Evolutionary conservation across 306 rosid species (phyloP).

Genomic region (Cucurbita argyrosperma): DNA sequence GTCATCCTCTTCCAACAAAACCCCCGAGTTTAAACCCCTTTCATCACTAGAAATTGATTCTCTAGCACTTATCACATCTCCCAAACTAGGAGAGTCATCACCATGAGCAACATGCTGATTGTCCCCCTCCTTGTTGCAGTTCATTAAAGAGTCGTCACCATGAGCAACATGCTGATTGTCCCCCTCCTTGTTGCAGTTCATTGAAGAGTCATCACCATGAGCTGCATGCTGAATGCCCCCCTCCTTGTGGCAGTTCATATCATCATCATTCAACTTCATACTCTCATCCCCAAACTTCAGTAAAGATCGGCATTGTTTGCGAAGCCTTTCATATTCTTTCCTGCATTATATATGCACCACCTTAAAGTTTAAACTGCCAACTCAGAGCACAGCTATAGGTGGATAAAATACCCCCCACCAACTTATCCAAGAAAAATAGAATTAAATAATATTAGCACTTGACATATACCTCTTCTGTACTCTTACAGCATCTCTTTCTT

Average conservation of each 20-base stretch:
- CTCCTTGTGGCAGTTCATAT: slow-evolving; percentile 13
- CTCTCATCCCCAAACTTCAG: slow-evolving; percentile 42
- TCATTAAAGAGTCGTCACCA: slow-evolving; percentile 46
- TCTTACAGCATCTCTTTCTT: slow-evolving; percentile 55
- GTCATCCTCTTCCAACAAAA: slow-evolving; percentile 55
- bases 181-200: slow-evolving; percentile 21
- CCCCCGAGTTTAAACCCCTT: slow-evolving; percentile 32
- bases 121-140: slow-evolving; percentile 30
- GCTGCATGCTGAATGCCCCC: no score
- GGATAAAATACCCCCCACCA: neutral
- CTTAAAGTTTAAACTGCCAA: neutral
- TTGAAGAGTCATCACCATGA: no score
- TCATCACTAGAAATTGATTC: slow-evolving; percentile 88
- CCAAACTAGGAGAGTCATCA: slow-evolving; percentile 80
- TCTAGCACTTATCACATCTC: slow-evolving; percentile 75
- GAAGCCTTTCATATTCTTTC: slow-evolving; percentile 70
- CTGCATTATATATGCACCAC: slow-evolving; percentile 33
- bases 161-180: slow-evolving; percentile 26
- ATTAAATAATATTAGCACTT: slow-evolving; percentile 2
- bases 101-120: slow-evolving; percentile 31
- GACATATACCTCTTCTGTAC: slow-evolving; percentile 53
- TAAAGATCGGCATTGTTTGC: slow-evolving; percentile 57
- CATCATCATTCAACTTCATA: slow-evolving; percentile 45
- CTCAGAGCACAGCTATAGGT: neutral
- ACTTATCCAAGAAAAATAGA: slow-evolving; percentile 1